Percentiles rank a stretch among this genome's conserved stretches.
Conservation (phyloP, 169 alveolate species). For the Plasmodium cynomolgi region DNA sequence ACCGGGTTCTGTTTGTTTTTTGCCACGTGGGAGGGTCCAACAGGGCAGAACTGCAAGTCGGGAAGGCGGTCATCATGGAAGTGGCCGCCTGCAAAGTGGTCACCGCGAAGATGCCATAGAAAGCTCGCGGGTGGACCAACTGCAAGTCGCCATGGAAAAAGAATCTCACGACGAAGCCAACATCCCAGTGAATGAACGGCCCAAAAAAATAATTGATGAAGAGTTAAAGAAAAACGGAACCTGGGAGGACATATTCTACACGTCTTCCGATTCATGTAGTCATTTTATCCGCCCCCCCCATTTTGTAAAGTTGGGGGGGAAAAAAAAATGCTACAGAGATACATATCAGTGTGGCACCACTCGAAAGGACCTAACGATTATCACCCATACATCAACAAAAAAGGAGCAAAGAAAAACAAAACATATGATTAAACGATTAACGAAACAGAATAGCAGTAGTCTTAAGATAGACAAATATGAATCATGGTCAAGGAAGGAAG, state of each 20-base stretch:
- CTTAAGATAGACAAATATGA: conserved; percentile 44
- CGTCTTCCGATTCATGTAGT: conserved; percentile 9
- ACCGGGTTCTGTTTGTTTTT: not conserved
- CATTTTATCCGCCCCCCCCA: not conserved
- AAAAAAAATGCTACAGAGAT: conserved; percentile 3
- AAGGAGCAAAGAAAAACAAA: conserved; percentile 4
- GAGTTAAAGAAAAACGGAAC: not conserved
- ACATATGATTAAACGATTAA: not conserved
- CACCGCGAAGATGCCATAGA: not conserved
- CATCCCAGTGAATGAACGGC: not conserved
- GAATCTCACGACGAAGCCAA: not conserved
- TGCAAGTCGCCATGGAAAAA: not conserved
- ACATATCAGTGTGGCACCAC: not conserved
- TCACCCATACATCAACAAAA: not conserved
- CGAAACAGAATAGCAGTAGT: not conserved
- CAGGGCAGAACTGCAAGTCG: not conserved
- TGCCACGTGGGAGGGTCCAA: not conserved
- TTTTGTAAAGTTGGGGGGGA: not conserved
- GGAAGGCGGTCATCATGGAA: not conserved
- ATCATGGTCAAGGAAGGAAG: conserved; percentile 27
- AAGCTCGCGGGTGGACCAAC: not conserved
- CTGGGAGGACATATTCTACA: not conserved
- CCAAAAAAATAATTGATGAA: not conserved
- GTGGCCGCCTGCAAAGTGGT: not conserved
- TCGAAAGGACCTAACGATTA: not conserved